phyloP scores from a whole-genome alignment of 2,329 filamentous ascomycete species.

The Colletotrichum sp. region DNA sequence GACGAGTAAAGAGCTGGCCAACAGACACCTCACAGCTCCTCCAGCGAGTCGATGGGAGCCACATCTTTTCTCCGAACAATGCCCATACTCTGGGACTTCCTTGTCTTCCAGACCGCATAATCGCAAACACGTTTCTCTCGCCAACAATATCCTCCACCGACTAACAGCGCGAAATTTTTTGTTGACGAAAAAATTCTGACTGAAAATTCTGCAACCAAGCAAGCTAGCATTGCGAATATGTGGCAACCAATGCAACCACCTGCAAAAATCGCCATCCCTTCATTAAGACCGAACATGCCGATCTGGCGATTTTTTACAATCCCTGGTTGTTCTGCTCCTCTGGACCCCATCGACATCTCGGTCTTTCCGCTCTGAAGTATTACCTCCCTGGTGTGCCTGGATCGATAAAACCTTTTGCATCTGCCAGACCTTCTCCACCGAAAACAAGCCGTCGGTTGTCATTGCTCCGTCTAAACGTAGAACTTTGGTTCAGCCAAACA shows the following conservation, averaged over 20 bases:
- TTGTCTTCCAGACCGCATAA: not conserved
- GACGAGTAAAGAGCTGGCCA: not conserved
- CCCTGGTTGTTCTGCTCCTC: not conserved
- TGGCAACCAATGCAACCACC: constrained; percentile 5
- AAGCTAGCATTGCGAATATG: not conserved
- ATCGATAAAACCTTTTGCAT: not conserved
- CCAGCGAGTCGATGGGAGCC: not conserved
- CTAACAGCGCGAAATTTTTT: not conserved
- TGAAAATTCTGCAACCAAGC: not conserved
- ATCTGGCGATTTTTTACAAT: not conserved
- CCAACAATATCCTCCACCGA: not conserved
- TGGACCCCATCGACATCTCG: not conserved
- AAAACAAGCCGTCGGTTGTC: too few relatives aligned
- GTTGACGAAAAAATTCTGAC: not conserved
- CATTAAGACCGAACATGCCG: not conserved
- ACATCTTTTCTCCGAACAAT: not conserved
- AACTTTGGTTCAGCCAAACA: not conserved
- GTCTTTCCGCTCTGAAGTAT: not conserved
- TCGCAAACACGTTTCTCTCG: not conserved
- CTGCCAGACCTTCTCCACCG: not conserved
- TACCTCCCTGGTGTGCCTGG: not conserved
- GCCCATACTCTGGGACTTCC: not conserved
- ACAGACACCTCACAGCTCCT: not conserved
- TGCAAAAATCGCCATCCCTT: not conserved
- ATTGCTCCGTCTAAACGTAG: not conserved